phyloP scores from a whole-genome alignment of 768 basidiomycete genomes.

The Rhodotorula babjevae region DNA sequence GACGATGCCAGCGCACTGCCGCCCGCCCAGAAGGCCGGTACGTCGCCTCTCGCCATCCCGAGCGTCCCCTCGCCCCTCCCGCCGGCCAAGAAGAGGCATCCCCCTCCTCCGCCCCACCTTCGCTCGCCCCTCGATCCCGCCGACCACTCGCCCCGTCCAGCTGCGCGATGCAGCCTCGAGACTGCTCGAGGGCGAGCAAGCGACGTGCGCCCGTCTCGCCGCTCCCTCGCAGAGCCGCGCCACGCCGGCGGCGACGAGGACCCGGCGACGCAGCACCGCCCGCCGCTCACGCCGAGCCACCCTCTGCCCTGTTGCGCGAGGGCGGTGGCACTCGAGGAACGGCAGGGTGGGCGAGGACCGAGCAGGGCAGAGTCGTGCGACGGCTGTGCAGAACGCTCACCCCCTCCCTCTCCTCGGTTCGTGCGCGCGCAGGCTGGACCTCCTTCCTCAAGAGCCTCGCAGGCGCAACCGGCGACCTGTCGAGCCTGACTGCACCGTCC shows the following conservation, averaged over 20 bases:
- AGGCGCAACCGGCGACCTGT: constrained; percentile 41
- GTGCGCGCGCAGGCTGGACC: constrained; percentile 12
- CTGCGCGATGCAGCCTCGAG: background rate
- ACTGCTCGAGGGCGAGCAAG: too few relatives aligned
- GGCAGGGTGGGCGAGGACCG: too few relatives aligned
- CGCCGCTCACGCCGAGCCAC: too few relatives aligned
- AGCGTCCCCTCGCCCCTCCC: background rate
- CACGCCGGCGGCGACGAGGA: too few relatives aligned
- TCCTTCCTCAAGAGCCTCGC: constrained; percentile 37
- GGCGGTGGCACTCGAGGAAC: too few relatives aligned
- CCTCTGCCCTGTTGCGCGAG: too few relatives aligned
- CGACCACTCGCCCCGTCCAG: background rate
- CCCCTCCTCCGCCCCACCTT: background rate
- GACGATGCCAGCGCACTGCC: background rate
- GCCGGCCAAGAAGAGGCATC: background rate
- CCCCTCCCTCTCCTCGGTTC: background rate
- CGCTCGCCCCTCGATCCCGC: background rate
- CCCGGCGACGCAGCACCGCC: too few relatives aligned
- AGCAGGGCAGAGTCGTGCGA: too few relatives aligned
- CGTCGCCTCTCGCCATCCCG: background rate
- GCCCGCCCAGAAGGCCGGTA: background rate
- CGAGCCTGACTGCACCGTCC: constrained; percentile 50
- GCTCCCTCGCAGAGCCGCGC: too few relatives aligned
- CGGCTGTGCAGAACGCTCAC: too few relatives aligned
- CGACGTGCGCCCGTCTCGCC: too few relatives aligned